Conservation (phyloP, 129 eudicot genomes). For the Chrysanthemum seticuspe region DNA sequence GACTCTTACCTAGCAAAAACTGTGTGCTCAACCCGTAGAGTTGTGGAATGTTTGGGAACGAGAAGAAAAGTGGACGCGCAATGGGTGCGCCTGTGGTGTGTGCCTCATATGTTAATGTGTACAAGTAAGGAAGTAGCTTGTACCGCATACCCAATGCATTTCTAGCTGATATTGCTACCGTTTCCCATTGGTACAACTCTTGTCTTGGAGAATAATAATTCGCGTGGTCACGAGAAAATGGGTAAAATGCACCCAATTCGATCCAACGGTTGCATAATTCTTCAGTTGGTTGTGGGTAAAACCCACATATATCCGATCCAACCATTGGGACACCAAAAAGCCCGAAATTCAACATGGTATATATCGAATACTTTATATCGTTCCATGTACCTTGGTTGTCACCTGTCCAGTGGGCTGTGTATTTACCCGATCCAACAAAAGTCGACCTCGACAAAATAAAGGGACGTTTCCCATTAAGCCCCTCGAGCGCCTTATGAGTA, state of each 20-base stretch:
- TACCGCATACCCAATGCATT: conserved; percentile 96
- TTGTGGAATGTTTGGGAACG: conserved; percentile 57
- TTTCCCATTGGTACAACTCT: conserved; percentile 92
- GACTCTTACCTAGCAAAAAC: conserved; percentile 74
- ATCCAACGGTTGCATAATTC: conserved; percentile 99
- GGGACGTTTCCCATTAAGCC: conserved; percentile 81
- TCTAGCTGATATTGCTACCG: conserved; percentile 77
- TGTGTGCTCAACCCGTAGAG: conserved; percentile 80
- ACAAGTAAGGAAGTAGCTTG: conserved; percentile 75
- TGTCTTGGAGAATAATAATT: conserved; percentile 85
- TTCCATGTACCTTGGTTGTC: conserved; percentile 93
- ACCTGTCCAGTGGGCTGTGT: conserved; percentile 99
- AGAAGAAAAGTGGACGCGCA: conserved; percentile 89
- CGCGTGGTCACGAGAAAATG: conserved; percentile 94
- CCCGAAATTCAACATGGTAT: conserved; percentile 88
- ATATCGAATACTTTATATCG: conserved; percentile 75
- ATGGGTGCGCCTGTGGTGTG: conserved; percentile 84
- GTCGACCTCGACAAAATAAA: conserved; percentile 87
- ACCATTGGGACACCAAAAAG: conserved; percentile 97
- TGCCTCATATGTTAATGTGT: conserved; percentile 83
- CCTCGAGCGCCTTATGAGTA: conserved; percentile 76
- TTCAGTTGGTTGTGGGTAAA: conserved; percentile 82
- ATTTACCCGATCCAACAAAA: conserved; percentile 88
- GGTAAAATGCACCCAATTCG: conserved; percentile 90
- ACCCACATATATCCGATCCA: conserved; percentile 97